Conservation (phyloP, 139 green algal species). For the Volvox africanus region DNA sequence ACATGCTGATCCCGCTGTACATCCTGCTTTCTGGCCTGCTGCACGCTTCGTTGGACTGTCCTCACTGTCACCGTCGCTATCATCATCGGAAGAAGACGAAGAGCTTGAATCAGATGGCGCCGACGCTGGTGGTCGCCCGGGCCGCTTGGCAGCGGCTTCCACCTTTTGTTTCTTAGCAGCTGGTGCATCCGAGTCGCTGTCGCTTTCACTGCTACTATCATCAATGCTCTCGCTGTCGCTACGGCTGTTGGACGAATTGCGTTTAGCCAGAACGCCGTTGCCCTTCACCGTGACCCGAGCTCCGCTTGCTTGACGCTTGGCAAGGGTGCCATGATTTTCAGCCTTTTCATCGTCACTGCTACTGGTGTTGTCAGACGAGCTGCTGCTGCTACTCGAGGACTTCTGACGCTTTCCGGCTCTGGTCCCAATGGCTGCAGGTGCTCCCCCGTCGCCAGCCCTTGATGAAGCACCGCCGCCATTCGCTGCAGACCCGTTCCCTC, state of each 20-base stretch:
- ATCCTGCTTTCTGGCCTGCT: background rate
- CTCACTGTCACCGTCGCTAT: constrained; percentile 27
- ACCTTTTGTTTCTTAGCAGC: background rate
- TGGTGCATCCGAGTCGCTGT: background rate
- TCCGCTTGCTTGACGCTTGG: constrained; percentile 25
- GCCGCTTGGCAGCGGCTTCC: background rate
- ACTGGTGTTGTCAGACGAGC: background rate
- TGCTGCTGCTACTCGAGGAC: constrained; percentile 13
- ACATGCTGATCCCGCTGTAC: too few species aligned
- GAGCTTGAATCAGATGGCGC: background rate
- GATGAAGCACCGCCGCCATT: background rate
- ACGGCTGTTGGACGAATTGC: background rate
- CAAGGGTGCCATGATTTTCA: background rate
- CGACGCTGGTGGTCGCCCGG: background rate
- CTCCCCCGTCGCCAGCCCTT: background rate
- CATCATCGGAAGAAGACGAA: constrained; percentile 6
- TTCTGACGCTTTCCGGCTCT: background rate
- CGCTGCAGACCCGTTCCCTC: background rate
- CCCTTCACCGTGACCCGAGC: background rate
- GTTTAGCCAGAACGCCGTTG: background rate
- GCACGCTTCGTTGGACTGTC: background rate
- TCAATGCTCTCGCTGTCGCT: constrained; percentile 10
- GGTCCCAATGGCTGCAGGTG: background rate
- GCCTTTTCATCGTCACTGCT: constrained; percentile 11
- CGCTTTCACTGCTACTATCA: constrained; percentile 14